Conservation (phyloP, 202 grass and related monocot species). For the Sporobolus alterniflorus region DNA sequence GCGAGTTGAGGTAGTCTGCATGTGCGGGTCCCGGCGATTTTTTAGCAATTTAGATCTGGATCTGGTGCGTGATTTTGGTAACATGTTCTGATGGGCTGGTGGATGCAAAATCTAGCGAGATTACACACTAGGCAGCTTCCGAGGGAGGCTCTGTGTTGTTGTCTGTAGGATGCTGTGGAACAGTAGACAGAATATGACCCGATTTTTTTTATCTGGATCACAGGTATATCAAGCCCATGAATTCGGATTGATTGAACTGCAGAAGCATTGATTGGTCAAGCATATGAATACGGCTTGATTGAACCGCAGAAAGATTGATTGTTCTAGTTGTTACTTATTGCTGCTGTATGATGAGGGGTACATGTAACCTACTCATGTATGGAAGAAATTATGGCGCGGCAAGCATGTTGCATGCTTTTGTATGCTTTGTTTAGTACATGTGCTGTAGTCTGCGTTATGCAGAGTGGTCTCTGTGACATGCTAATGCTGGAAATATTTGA, state of each 20-base stretch:
- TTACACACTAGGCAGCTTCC: neutral
- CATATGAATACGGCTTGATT: neutral
- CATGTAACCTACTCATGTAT: neutral
- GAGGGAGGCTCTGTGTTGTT: slow-evolving; percentile 17
- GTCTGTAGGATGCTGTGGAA: too few relatives aligned
- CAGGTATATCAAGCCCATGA: too few relatives aligned
- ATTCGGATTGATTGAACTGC: too few relatives aligned
- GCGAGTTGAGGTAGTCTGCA: neutral
- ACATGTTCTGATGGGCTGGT: neutral
- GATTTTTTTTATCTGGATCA: too few relatives aligned
- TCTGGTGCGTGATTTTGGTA: neutral
- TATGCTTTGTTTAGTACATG: slow-evolving; percentile 24
- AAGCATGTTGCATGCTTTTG: neutral
- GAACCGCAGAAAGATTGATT: slow-evolving; percentile 5
- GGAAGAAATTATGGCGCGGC: neutral
- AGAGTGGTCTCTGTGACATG: slow-evolving; percentile 1
- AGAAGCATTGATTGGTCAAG: neutral
- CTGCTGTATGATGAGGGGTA: neutral
- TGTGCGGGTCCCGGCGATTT: neutral
- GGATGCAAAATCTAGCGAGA: neutral
- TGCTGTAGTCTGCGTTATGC: neutral
- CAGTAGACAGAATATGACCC: too few relatives aligned
- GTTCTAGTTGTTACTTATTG: neutral
- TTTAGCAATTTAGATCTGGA: slow-evolving; percentile 39
- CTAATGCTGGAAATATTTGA: slow-evolving; percentile 30